phyloP scores from a whole-genome alignment of 1,139 yeast species.

The Eremothecium coryli region DNA sequence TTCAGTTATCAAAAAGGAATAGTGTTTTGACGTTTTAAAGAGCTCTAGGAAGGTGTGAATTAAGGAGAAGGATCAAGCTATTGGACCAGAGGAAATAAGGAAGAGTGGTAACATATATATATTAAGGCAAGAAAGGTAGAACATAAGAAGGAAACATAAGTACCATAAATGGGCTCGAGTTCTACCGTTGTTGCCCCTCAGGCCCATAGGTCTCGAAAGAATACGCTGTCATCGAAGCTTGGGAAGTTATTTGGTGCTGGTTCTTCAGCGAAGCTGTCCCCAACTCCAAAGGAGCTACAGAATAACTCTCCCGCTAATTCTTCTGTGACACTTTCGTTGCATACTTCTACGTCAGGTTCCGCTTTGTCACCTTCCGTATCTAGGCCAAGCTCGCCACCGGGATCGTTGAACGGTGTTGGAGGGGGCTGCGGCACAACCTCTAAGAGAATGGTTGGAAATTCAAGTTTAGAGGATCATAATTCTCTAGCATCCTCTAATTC shows the following conservation, averaged over 20 bases:
- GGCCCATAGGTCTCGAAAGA: conserved; percentile 8
- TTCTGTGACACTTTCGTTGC: conserved; percentile 2
- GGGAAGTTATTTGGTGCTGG: conserved; percentile 13
- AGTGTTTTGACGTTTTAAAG: too few species aligned
- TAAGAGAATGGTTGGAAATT: not conserved
- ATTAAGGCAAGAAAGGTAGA: too few species aligned
- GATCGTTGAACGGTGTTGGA: not conserved
- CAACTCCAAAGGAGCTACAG: not conserved
- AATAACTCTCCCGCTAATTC: not conserved
- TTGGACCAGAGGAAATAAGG: too few species aligned
- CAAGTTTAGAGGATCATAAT: not conserved
- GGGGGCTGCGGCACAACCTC: not conserved
- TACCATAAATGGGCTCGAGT: conserved; percentile 4
- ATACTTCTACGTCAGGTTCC: conserved; percentile 5
- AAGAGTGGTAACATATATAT: too few species aligned
- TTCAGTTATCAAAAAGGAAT: too few species aligned
- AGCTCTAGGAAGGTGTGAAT: too few species aligned
- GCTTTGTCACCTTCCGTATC: not conserved
- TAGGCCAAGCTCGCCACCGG: conserved; percentile 3
- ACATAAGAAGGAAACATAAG: too few species aligned
- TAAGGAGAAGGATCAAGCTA: too few species aligned
- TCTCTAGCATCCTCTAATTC: conserved; percentile 2
- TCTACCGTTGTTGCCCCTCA: conserved; percentile 4
- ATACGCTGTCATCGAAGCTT: conserved; percentile 10
- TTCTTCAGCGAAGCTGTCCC: not conserved